Evolutionary conservation across 352 stramenopile species (phyloP).

Genomic region (Pythium sp.): DNA sequence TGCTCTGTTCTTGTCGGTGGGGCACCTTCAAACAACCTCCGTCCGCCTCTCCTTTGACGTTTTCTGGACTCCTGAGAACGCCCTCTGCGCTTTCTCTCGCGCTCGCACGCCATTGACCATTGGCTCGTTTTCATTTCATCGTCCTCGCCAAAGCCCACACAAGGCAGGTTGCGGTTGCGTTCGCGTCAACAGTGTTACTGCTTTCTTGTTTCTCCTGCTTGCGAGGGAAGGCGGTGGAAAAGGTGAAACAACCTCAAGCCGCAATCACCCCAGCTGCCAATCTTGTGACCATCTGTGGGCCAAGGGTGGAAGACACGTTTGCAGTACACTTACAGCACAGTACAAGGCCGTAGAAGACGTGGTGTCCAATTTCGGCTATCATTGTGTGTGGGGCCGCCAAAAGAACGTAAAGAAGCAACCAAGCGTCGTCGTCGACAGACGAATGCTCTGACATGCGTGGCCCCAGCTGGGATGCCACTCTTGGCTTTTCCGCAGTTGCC

Average conservation of each 20-base stretch:
- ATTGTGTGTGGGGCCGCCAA: neutral
- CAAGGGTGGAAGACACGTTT: neutral
- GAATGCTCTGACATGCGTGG: constrained; percentile 5
- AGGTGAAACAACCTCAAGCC: neutral
- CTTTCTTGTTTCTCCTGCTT: neutral
- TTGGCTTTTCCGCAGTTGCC: constrained; percentile 3
- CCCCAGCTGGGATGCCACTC: neutral
- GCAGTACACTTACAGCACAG: neutral
- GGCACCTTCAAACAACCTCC: too few relatives aligned
- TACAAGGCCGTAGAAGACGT: neutral
- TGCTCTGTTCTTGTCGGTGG: neutral
- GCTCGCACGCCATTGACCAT: neutral
- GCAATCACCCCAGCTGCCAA: neutral
- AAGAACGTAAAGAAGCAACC: neutral
- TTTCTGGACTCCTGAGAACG: constrained; percentile 14
- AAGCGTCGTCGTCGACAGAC: constrained; percentile 2
- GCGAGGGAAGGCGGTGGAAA: neutral
- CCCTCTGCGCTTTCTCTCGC: neutral
- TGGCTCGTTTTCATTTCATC: neutral
- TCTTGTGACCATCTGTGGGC: neutral
- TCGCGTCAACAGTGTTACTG: neutral
- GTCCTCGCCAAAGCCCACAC: neutral
- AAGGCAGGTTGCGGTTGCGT: neutral
- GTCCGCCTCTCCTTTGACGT: constrained; percentile 10
- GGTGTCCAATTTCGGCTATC: neutral